Base-by-base conservation (phyloP, 805 yeast species). In the Candida taoyuanica region DNA sequence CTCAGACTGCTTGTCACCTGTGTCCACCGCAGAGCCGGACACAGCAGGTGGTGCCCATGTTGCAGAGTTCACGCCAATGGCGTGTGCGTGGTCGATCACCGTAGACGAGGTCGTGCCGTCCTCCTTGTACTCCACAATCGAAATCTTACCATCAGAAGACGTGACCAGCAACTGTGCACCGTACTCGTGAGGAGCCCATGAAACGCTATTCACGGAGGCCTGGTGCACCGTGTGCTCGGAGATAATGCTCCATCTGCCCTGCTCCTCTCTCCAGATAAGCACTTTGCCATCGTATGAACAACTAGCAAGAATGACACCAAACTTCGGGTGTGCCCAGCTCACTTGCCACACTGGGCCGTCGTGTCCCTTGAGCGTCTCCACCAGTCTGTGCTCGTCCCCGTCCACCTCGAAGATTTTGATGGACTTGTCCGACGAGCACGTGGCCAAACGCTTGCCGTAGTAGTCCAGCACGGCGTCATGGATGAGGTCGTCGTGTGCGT, bases 271-370 rank as follows among this genome's bases (percentile, higher is more conserved):
- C 98, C 98, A 93, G 53, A 93, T 79, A 44, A 89, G 67, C 14
- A 86, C 97, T 55, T 84, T 84, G 38, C 98, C 98, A 59, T 93
- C 97, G 58, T 87, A 93, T 2, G 96, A 87, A 52, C 95, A 86
- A 18, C 95, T 83, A 1, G 98, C 98, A 48, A 93, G 71, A 47
- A 91, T 86, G 12, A 87, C 82, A 28, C 98, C 98, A 58, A 91
- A 93, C 62, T 91, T 91, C 23, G 98, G 98, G 60, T 93, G 98
- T 3, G 98, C 98, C 98, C 98, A 93, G 38, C 86, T 78, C 16
- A 88, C 95, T 65, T 91, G 96, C 98, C 98, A 93, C 33, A 93
- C 97, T 11, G 98, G 98, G 24, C 98, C 98, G 46, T 88, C 96
- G 62, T 93, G 98, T 27, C 95, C 97, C 34, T 76, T 71, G 47